These are phyloP conservation scores for Polyrhizophydium stewartii DNA, from an alignment of 371 early-diverging fungal species.

Conservation along the genomic window DNA sequence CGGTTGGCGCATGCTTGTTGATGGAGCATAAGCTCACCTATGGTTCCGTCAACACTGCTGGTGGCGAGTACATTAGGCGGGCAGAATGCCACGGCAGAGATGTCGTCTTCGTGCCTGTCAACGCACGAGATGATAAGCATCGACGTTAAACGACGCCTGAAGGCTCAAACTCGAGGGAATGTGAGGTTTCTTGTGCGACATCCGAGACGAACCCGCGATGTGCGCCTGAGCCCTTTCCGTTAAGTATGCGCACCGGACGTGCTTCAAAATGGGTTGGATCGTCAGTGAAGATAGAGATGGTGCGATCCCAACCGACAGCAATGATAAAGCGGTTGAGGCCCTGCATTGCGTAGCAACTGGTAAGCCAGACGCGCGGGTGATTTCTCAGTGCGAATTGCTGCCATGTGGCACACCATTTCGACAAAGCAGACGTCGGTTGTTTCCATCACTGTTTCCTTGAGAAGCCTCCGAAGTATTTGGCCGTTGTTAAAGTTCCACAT, in stretches of 20 bases:
- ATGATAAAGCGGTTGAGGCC: conserved; percentile 47
- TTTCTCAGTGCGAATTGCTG: no score
- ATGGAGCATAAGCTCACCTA: conserved; percentile 6
- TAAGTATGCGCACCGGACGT: conserved; percentile 37
- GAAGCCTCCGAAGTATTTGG: conserved; percentile 45
- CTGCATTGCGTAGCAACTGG: conserved; percentile 10
- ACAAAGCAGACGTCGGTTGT: conserved; percentile 44
- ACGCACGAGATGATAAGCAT: background rate
- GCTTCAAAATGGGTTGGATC: conserved; percentile 41
- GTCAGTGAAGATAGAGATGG: conserved; percentile 46
- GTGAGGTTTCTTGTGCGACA: no score
- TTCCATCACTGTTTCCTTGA: conserved; percentile 36
- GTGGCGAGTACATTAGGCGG: conserved; percentile 44
- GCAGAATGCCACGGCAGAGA: conserved; percentile 45
- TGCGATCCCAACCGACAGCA: conserved; percentile 51
- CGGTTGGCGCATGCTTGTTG: no score
- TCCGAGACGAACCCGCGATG: conserved; percentile 44
- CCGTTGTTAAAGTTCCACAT: conserved; percentile 64
- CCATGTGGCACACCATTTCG: conserved; percentile 48
- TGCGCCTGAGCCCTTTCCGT: conserved; percentile 37
- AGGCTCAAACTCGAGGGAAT: background rate
- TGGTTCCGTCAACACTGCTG: conserved; percentile 41
- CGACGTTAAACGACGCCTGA: background rate
- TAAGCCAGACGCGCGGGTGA: background rate
- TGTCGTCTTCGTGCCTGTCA: conserved; percentile 47